Evolutionary conservation across 805 yeast species (phyloP), one percentile per base, ranked within the genome.

Genomic region (Nadsonia fulvescens): DNA sequence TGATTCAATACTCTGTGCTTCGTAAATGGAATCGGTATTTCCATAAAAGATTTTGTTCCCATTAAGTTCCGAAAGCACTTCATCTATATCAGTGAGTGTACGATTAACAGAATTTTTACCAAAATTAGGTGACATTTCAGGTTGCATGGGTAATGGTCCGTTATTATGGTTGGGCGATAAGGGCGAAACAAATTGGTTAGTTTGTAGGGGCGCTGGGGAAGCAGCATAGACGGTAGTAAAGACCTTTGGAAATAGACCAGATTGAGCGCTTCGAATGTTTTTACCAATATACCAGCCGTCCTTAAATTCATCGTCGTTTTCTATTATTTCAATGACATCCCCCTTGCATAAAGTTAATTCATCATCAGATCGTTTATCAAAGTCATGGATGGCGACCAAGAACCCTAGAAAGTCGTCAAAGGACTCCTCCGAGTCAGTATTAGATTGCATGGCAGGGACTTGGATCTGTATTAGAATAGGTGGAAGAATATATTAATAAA

Each of bases 271-370:
- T 25, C 64, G 43, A 25, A 79, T 44, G 39, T 83, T 83, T 32
- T 68, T 70, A 3, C 94, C 58, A 32, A 78, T 75, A 44, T 74
- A 89, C 99, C 99, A 89, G 10, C 96, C 95, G 49, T 89, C 96
- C 40, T 78, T 76, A 49, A 76, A 89, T 43, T 79, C 94, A 34
- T 73, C 66, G 51, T 89, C 98, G 49, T 82, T 94, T 22, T 92
- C 79, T 12, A 89, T 66, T 5, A 89, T 79, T 46, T 81, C 91
- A 31, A 89, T 61, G 33, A 67, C 70, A 45, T 89, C 95, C 14
- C 95, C 96, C 7, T 73, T 65, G 24, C 58, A 62, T 38, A 89
- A 59, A 24, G 71, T 67, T 20, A 89, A 57, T 50, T 89, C 99
- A 51, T 89, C 98, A 14, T 79, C 93, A 35, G 83, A 57, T 27